Evolutionary conservation across 1,139 yeast genomes (phyloP).

Genomic region (Trichomonascaceae sp.): DNA sequence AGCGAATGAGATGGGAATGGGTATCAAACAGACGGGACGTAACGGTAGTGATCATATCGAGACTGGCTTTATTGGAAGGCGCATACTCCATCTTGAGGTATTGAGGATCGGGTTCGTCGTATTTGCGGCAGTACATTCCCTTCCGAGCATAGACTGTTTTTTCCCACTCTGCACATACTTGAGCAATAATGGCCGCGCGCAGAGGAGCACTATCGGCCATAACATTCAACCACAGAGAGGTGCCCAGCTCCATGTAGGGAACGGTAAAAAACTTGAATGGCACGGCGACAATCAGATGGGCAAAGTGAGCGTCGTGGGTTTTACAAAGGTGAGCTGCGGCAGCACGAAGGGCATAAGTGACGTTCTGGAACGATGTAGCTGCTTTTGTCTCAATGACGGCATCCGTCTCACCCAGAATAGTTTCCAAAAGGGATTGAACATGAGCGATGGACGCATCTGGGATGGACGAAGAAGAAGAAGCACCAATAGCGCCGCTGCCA

Average conservation of each 20-base stretch:
- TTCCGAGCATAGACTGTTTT: slow-evolving; percentile 40
- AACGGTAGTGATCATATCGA: slow-evolving; percentile 38
- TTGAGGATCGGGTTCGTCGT: slow-evolving; percentile 52
- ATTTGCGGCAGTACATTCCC: slow-evolving; percentile 54
- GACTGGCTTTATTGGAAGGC: slow-evolving; percentile 58
- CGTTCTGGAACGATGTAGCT: slow-evolving; percentile 2
- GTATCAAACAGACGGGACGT: slow-evolving; percentile 51
- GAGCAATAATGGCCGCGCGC: slow-evolving; percentile 51
- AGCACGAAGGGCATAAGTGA: slow-evolving; percentile 14
- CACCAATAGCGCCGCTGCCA: too few relatives aligned
- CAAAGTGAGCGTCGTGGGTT: slow-evolving; percentile 10
- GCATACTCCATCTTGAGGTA: slow-evolving; percentile 74
- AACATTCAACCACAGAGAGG: slow-evolving; percentile 69
- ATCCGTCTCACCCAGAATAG: slow-evolving; percentile 4
- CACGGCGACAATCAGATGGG: slow-evolving; percentile 35
- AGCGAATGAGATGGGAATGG: slow-evolving; percentile 53
- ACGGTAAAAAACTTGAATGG: slow-evolving; percentile 61
- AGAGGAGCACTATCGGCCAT: slow-evolving; percentile 54
- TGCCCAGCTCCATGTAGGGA: slow-evolving; percentile 49
- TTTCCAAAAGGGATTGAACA: slow-evolving; percentile 11
- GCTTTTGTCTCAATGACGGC: neutral
- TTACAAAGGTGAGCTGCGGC: slow-evolving; percentile 7
- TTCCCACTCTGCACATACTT: slow-evolving; percentile 59
- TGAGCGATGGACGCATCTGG: slow-evolving; percentile 2
- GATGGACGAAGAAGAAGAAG: slow-evolving; percentile 7